A percentile compares a stretch with the other conserved stretches of the same genome.
Evolutionary conservation across 495 filamentous ascomycete species (phyloP).

Genomic region (Neurospora sp.): DNA sequence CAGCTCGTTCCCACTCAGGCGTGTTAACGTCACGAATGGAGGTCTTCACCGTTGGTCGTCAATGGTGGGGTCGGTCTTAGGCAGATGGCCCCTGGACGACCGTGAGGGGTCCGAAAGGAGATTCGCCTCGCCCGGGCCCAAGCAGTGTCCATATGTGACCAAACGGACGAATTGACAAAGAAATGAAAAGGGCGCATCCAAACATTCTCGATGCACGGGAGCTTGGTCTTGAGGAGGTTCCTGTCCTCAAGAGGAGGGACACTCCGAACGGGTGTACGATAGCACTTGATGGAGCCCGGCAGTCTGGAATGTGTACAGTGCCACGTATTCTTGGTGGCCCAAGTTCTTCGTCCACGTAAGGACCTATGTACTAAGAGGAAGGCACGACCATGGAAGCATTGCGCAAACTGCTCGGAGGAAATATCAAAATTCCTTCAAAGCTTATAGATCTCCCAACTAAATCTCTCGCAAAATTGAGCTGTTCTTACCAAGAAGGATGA

Average conservation of each 20-base stretch:
- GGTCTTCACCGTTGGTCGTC: conserved; percentile 1
- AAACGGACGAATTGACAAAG: neutral
- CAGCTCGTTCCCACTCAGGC: conserved; percentile 1
- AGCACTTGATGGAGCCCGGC: neutral
- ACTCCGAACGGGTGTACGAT: neutral
- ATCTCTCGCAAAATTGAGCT: neutral
- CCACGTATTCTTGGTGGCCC: neutral
- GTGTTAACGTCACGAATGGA: conserved; percentile 8
- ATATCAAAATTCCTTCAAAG: neutral
- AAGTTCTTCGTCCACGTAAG: neutral
- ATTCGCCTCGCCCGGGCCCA: neutral
- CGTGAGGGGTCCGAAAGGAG: neutral
- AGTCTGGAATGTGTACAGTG: neutral
- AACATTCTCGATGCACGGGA: neutral
- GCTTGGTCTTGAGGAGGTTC: neutral
- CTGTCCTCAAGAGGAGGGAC: neutral
- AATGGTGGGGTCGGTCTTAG: conserved; percentile 10
- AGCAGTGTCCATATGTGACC: neutral
- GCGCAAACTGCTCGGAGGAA: neutral
- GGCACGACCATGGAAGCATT: neutral
- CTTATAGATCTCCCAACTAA: neutral
- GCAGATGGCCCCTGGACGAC: neutral
- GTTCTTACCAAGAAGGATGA: neutral
- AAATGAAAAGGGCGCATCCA: neutral
- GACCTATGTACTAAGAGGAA: neutral